Evolutionary conservation across 116 monocot species (phyloP).

Genomic region (Zostera marina): DNA sequence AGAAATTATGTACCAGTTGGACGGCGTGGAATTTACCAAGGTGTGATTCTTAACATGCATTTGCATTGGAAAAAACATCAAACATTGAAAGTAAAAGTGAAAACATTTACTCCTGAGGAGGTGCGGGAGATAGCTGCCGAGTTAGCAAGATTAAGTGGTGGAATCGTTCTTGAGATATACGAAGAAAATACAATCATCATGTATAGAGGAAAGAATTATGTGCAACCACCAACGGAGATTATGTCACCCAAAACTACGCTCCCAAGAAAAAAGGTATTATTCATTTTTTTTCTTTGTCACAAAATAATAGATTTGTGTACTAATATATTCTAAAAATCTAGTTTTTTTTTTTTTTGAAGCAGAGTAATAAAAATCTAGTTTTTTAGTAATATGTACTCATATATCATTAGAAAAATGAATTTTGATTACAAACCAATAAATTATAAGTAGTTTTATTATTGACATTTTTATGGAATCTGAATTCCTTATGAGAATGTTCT

Average conservation of each 20-base stretch:
- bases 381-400: too few species aligned
- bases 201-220: conserved; percentile 96
- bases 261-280: conserved; percentile 75
- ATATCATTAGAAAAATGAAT: too few species aligned
- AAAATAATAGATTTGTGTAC: too few species aligned
- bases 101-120: conserved; percentile 85
- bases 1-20: conserved; percentile 97
- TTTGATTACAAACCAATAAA: too few species aligned
- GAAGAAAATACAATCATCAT: conserved; percentile 87
- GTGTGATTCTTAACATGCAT: conserved; percentile 99
- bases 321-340: too few species aligned
- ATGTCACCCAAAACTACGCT: conserved; percentile 92
- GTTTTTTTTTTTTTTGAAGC: too few species aligned
- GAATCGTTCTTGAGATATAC: conserved; percentile 78
- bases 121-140: conserved; percentile 75
- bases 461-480: too few species aligned
- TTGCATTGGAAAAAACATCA: conserved; percentile 99
- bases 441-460: too few species aligned
- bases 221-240: conserved; percentile 90
- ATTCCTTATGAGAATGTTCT: too few species aligned
- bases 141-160: conserved; percentile 85
- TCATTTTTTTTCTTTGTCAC: background rate
- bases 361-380: too few species aligned
- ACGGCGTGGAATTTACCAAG: conserved; percentile 79
- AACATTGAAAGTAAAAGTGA: conserved; percentile 81